Percentiles rank a stretch among this genome's conserved stretches.
Conservation (phyloP, 2,329 filamentous ascomycete species). For the Paracamarosporium sp. region DNA sequence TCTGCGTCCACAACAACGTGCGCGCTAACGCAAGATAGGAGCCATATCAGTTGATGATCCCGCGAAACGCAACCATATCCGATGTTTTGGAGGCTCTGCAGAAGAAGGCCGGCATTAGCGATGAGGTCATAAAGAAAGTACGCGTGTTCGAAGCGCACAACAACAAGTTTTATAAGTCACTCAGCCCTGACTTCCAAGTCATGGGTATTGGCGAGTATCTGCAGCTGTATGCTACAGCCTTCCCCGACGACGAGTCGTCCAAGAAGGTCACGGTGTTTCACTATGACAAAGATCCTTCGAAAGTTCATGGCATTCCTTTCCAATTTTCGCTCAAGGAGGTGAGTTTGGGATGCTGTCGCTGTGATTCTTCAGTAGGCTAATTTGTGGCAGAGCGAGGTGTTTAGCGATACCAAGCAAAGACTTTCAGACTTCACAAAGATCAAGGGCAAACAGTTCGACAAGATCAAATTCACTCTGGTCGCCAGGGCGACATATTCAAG, state of each 20-base stretch:
- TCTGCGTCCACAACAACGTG: neutral
- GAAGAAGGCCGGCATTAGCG: slow-evolving; percentile 80
- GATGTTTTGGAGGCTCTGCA: slow-evolving; percentile 79
- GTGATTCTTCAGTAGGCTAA: slow-evolving; percentile 29
- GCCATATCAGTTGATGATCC: slow-evolving; percentile 79
- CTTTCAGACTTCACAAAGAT: slow-evolving; percentile 90
- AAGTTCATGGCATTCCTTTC: slow-evolving; percentile 89
- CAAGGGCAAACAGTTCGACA: slow-evolving; percentile 98
- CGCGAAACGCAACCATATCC: slow-evolving; percentile 80
- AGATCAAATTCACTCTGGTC: slow-evolving; percentile 90
- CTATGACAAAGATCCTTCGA: slow-evolving; percentile 87
- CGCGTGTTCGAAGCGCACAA: slow-evolving; percentile 83
- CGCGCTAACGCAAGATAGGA: slow-evolving; percentile 62
- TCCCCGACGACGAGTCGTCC: slow-evolving; percentile 70
- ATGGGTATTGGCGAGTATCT: slow-evolving; percentile 86
- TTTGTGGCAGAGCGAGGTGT: slow-evolving; percentile 72
- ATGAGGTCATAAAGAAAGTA: slow-evolving; percentile 76
- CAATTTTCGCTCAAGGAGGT: slow-evolving; percentile 85
- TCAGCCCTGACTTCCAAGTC: slow-evolving; percentile 74
- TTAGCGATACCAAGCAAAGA: slow-evolving; percentile 92
- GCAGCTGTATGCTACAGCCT: slow-evolving; percentile 78
- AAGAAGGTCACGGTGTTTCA: slow-evolving; percentile 86
- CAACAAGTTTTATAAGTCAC: slow-evolving; percentile 83
- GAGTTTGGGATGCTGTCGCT: slow-evolving; percentile 18
- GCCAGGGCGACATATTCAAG: slow-evolving; percentile 73